Base-by-base conservation (phyloP, 78 protist genomes). In the Acrasis kona region DNA sequence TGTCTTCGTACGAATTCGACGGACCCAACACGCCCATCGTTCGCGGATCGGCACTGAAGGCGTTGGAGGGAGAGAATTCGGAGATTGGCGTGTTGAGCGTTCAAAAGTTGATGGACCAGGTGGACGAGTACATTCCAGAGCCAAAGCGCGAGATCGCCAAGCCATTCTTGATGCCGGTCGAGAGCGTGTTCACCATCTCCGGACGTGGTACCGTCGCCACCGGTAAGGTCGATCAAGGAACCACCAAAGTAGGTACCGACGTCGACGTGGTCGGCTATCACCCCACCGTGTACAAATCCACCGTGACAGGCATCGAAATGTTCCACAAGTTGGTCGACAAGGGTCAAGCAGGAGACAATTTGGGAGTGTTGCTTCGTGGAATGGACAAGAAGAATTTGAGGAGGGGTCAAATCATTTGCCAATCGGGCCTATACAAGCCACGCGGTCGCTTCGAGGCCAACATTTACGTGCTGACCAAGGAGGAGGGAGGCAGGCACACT, bases 121-220 rank as follows among this genome's bases (percentile, higher is more conserved):
- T 88, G 64, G 95, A 91, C 69, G 83, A 74, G 38, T 38, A 69
- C 65, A 82, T 89, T 67, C 88, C 89, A 35, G 40, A 78, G 10
- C 83, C 85, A 10, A 28, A 3, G 76, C 87, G 96, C 64, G 84
- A 69, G 40, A 57, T 81, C 27, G 96, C 93, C 80, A 91, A 92
- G 80, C 91, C 91, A 30, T 94, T 96, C 91, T 82, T 92, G 37
- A 91, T 94, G 96, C 88, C 96, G 66, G 73, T 96, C 58, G 98
- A 95, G 90, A 88, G 77, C 32, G 88, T 82, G 39, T 91, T 80
- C 90, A 81, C 92, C 1, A 91, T 94, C 71, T 41, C 74, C 38
- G 97, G 99, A 27, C 88, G 95, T 32, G 97, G 98, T 38, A 93
- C 96, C 4, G 99, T 96, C 39, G 92, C 83, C 39, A 95, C 98